Conservation (phyloP, 805 yeast species). For the Barnettozyma californica region DNA sequence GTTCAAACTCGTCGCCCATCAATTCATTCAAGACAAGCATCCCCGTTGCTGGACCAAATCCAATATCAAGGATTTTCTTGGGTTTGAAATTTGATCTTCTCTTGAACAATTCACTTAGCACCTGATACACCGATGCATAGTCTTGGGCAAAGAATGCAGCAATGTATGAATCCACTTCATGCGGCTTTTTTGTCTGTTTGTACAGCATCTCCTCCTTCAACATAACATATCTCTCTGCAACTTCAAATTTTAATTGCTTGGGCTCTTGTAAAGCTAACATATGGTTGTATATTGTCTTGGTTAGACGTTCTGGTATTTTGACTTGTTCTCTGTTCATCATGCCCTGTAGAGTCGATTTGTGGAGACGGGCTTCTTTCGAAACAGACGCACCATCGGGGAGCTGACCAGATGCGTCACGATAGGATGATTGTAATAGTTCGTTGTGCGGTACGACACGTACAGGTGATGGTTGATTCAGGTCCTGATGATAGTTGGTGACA, state of each 20-base stretch:
- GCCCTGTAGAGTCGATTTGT: constrained; percentile 53
- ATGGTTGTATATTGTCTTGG: constrained; percentile 57
- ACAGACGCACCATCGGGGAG: constrained; percentile 10
- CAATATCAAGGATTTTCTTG: constrained; percentile 63
- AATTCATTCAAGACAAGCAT: constrained; percentile 82
- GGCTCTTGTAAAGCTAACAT: constrained; percentile 60
- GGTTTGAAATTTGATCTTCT: constrained; percentile 63
- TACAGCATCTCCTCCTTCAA: constrained; percentile 52
- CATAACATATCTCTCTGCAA: constrained; percentile 48
- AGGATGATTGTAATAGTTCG: constrained; percentile 24
- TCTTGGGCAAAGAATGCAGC: constrained; percentile 78
- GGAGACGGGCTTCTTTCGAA: constrained; percentile 38
- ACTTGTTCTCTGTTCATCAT: constrained; percentile 45
- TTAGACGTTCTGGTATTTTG: constrained; percentile 49
- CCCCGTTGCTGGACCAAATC: constrained; percentile 91
- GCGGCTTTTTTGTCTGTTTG: constrained; percentile 35
- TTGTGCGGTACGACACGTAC: constrained; percentile 34
- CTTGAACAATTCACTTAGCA: constrained; percentile 57
- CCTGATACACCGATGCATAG: constrained; percentile 65
- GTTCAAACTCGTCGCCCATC: constrained; percentile 59
- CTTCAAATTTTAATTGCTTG: constrained; percentile 54
- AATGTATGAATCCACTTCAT: constrained; percentile 74
- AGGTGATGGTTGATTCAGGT: constrained; percentile 26
- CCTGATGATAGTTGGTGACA: constrained; percentile 33
- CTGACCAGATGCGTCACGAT: constrained; percentile 25